Evolutionary conservation across 2,329 filamentous ascomycete genomes (phyloP).

Genomic region (Botrytis aclada): DNA sequence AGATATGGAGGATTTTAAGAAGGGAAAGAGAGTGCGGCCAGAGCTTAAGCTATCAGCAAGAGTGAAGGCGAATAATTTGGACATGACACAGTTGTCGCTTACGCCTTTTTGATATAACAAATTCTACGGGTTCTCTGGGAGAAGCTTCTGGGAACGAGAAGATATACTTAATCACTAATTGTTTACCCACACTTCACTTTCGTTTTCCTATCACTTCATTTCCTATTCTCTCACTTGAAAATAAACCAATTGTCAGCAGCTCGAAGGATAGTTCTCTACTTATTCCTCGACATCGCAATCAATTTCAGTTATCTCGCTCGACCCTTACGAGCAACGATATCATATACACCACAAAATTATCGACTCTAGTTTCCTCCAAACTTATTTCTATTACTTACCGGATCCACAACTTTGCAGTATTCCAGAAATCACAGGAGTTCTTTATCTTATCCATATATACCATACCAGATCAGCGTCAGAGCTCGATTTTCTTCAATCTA

Average conservation of each 20-base stretch:
- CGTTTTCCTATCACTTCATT: not conserved
- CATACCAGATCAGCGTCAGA: no score
- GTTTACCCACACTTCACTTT: not conserved
- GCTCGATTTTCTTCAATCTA: no score
- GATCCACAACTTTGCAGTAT: no score
- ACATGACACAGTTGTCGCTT: not conserved
- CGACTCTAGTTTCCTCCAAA: no score
- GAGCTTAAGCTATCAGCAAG: not conserved
- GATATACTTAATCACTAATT: not conserved
- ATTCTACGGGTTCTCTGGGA: not conserved
- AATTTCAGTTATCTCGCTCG: not conserved
- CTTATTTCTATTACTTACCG: no score
- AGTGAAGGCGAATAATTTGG: not conserved
- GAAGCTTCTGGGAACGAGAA: not conserved
- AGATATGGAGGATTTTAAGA: slow-evolving; percentile 3
- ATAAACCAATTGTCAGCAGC: not conserved
- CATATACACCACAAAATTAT: no score
- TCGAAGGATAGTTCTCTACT: no score
- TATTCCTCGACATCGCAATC: not conserved
- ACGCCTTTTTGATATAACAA: not conserved
- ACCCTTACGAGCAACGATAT: no score
- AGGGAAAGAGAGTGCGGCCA: not conserved
- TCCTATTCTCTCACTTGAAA: not conserved
- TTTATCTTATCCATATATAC: no score
- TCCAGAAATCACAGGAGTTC: no score